These are phyloP conservation scores for Hanseniaspora uvarum DNA, from an alignment of 1,139 yeast genomes.

Conservation along the genomic window DNA sequence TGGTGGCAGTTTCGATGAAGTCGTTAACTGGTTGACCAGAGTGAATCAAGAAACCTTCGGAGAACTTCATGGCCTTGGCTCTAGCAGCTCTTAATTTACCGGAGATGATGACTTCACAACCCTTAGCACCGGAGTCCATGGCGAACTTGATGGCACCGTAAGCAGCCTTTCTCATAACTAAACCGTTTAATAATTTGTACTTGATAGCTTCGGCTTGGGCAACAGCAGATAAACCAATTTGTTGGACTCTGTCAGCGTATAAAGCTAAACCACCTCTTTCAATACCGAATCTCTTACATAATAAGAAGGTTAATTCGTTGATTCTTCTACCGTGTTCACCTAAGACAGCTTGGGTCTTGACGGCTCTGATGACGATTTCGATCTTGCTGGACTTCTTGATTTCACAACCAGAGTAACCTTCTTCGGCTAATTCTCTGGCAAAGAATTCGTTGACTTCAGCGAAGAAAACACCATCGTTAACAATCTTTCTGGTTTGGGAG, in stretches of 20 bases:
- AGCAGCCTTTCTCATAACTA: constrained; percentile 99
- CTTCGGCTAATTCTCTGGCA: constrained; percentile 99
- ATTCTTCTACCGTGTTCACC: constrained; percentile 99
- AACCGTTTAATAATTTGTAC: constrained; percentile 96
- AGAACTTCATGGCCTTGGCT: constrained; percentile 99
- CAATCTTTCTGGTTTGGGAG: constrained; percentile 81
- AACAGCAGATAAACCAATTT: constrained; percentile 98
- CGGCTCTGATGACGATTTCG: constrained; percentile 97
- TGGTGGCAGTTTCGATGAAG: constrained; percentile 96
- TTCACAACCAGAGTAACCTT: constrained; percentile 99
- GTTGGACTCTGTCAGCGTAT: constrained; percentile 98
- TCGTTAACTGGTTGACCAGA: constrained; percentile 99
- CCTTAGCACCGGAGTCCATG: constrained; percentile 99
- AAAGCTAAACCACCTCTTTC: constrained; percentile 88
- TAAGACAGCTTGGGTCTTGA: constrained; percentile 96
- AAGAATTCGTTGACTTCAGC: constrained; percentile 99
- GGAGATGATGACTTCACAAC: constrained; percentile 98
- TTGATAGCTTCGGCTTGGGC: constrained; percentile 99
- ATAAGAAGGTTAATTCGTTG: constrained; percentile 94
- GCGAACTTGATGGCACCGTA: constrained; percentile 99
- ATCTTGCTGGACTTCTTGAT: constrained; percentile 97
- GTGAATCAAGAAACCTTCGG: constrained; percentile 99
- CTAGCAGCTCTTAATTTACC: constrained; percentile 99
- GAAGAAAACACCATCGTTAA: constrained; percentile 99
- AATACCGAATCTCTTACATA: constrained; percentile 97